Conservation (phyloP, 257 asterid species). For the Solanum ossicruentum region DNA sequence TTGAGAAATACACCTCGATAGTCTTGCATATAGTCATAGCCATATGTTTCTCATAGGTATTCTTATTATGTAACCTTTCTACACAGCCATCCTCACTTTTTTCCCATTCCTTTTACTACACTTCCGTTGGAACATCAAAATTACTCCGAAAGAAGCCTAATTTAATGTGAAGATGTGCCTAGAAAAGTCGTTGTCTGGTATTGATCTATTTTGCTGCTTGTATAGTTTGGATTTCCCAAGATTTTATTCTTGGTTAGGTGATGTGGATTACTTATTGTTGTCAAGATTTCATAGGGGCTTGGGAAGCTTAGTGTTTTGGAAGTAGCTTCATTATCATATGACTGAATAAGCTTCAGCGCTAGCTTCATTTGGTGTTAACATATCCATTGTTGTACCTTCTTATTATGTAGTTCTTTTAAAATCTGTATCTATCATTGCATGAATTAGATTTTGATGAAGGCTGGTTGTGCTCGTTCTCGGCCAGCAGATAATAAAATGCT, state of each 20-base stretch:
- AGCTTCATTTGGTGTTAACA: background rate
- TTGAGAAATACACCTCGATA: background rate
- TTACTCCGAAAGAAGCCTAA: background rate
- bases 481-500: background rate
- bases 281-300: background rate
- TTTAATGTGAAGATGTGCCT: background rate
- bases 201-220: background rate
- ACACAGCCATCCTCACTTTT: background rate
- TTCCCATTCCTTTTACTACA: background rate
- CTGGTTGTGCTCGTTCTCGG: background rate
- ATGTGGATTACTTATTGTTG: background rate
- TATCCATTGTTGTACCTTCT: background rate
- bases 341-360: background rate
- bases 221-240: background rate
- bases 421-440: background rate
- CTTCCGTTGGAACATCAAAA: background rate
- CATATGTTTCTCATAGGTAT: background rate
- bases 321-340: background rate
- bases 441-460: background rate
- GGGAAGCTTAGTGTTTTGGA: background rate
- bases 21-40: background rate
- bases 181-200: background rate
- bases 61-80: background rate
- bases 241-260: background rate
- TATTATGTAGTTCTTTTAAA: background rate